phyloP scores from a whole-genome alignment of 2,329 filamentous ascomycete genomes.

The Leptographium procerum region DNA sequence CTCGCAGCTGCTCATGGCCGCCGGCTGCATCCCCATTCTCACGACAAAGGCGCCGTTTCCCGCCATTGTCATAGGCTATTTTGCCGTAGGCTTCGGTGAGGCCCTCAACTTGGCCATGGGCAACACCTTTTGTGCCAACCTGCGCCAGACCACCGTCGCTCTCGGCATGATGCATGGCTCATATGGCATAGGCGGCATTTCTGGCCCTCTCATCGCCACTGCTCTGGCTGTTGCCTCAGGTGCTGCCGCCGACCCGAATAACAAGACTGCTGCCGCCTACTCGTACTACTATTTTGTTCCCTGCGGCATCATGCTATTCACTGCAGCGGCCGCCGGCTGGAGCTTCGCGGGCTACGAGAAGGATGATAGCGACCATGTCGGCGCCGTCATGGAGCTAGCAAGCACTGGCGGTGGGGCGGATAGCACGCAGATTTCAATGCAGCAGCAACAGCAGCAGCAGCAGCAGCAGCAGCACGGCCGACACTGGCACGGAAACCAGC shows the following conservation, averaged over 20 bases:
- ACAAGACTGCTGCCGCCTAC: slow-evolving; percentile 6
- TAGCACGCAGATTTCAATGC: too few species aligned
- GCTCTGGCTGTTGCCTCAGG: slow-evolving; percentile 50
- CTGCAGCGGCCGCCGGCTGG: slow-evolving; percentile 49
- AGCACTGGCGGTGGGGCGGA: not conserved
- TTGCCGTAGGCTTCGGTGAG: slow-evolving; percentile 51
- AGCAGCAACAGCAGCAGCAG: not conserved
- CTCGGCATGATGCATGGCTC: slow-evolving; percentile 55
- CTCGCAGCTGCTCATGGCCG: slow-evolving; percentile 41
- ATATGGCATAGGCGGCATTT: slow-evolving; percentile 54
- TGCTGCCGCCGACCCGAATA: slow-evolving; percentile 15
- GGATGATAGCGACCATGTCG: slow-evolving; percentile 28
- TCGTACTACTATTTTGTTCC: slow-evolving; percentile 59
- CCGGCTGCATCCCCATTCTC: slow-evolving; percentile 54
- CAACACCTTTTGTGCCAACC: slow-evolving; percentile 34
- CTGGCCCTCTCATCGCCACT: slow-evolving; percentile 65
- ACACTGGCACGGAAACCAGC: not conserved
- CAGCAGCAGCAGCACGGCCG: not conserved
- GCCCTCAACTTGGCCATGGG: slow-evolving; percentile 44
- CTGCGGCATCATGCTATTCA: slow-evolving; percentile 44
- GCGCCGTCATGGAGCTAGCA: not conserved
- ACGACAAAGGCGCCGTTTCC: slow-evolving; percentile 57
- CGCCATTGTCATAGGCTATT: slow-evolving; percentile 55
- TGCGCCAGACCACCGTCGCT: slow-evolving; percentile 37
- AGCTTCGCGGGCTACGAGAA: slow-evolving; percentile 60